Conservation (phyloP, 352 stramenopile genomes). For the Pythium rishiriense region DNA sequence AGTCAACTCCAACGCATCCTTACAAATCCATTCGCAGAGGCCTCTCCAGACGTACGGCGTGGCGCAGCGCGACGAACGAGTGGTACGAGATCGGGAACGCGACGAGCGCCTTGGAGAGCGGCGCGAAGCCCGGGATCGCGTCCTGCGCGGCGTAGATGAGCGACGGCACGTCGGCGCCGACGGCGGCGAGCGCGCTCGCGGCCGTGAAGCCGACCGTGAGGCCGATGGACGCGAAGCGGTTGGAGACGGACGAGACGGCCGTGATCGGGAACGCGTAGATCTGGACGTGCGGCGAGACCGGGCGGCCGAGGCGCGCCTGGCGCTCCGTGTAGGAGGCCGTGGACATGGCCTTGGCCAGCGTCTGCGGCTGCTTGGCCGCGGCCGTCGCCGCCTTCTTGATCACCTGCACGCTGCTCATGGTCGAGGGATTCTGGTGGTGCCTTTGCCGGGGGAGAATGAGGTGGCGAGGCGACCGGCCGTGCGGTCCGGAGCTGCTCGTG, state of each 20-base stretch:
- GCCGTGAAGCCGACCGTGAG: slow-evolving; percentile 71
- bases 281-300: slow-evolving; percentile 90
- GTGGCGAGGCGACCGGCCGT: not conserved
- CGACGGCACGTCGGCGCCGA: slow-evolving; percentile 59
- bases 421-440: slow-evolving; percentile 22
- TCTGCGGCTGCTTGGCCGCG: slow-evolving; percentile 23
- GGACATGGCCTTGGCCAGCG: slow-evolving; percentile 43
- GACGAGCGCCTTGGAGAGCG: slow-evolving; percentile 84
- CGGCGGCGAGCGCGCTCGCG: slow-evolving; percentile 50
- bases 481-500: slow-evolving; percentile 4
- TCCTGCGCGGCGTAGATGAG: slow-evolving; percentile 58
- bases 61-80: slow-evolving; percentile 80
- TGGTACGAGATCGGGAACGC: slow-evolving; percentile 92
- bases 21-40: too few species aligned
- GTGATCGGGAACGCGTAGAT: slow-evolving; percentile 91
- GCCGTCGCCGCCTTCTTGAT: slow-evolving; percentile 23
- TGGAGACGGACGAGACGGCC: slow-evolving; percentile 91
- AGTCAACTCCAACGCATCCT: too few species aligned
- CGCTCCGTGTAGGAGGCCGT: slow-evolving; percentile 60
- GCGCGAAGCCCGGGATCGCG: slow-evolving; percentile 36
- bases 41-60: slow-evolving; percentile 57
- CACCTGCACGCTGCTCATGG: slow-evolving; percentile 31
- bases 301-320: slow-evolving; percentile 77
- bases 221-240: slow-evolving; percentile 83
- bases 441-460: not conserved